Conservation (phyloP, 805 yeast genomes). For the Ogataea henricii region DNA sequence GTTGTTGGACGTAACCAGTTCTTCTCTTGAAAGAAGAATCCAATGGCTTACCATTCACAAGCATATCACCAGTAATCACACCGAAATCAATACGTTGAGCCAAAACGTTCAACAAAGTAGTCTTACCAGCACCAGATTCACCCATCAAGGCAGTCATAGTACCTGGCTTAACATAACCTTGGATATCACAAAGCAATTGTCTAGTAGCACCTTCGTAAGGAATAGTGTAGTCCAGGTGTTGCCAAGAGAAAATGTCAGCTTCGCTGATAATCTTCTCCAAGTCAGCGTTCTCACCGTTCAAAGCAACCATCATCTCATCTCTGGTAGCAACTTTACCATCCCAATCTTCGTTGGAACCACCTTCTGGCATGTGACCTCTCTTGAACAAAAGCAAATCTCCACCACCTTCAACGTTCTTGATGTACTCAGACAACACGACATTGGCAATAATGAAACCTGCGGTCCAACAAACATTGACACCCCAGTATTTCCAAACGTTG, state of each 20-base stretch:
- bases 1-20: slow-evolving; percentile 59
- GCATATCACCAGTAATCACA: slow-evolving; percentile 56
- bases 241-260: slow-evolving; percentile 61
- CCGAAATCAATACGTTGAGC: slow-evolving; percentile 55
- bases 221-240: slow-evolving; percentile 57
- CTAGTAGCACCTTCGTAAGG: slow-evolving; percentile 47
- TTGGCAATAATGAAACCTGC: slow-evolving; percentile 29
- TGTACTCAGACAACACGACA: slow-evolving; percentile 30
- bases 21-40: slow-evolving; percentile 54
- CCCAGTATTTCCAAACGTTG: slow-evolving; percentile 51
- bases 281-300: slow-evolving; percentile 27
- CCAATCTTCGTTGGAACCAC: slow-evolving; percentile 31
- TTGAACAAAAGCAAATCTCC: slow-evolving; percentile 42
- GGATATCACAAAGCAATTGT: slow-evolving; percentile 44
- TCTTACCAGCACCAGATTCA: slow-evolving; percentile 65
- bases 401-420: slow-evolving; percentile 27
- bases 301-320: slow-evolving; percentile 27
- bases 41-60: slow-evolving; percentile 53
- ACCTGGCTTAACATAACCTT: slow-evolving; percentile 53
- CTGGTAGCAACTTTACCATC: slow-evolving; percentile 41
- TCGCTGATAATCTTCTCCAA: slow-evolving; percentile 22
- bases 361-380: slow-evolving; percentile 41
- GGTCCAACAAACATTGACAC: slow-evolving; percentile 51
- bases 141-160: slow-evolving; percentile 62
- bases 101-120: slow-evolving; percentile 54